These are phyloP conservation scores for Sphagnum magellanicum DNA, from an alignment of 228 moss, liverwort and hornwort species.

Conservation along the genomic window DNA sequence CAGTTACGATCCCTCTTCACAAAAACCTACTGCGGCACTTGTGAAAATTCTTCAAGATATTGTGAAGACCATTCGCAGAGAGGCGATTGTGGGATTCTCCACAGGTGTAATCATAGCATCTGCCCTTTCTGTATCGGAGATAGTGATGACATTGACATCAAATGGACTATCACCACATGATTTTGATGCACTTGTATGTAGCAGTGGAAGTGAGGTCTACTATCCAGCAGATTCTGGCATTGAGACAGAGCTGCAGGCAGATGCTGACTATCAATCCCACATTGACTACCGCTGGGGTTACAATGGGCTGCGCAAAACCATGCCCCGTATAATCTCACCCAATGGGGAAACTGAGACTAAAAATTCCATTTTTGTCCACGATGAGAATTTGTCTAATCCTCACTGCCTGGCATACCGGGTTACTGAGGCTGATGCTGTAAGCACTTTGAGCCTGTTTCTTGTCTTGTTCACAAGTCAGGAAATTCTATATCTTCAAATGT, in stretches of 20 bases:
- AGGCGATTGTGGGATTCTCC: slow-evolving; percentile 16
- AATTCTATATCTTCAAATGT: too few relatives aligned
- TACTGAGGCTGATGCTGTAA: slow-evolving; percentile 14
- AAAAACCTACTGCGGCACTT: slow-evolving; percentile 24
- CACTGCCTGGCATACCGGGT: slow-evolving; percentile 48
- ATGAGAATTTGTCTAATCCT: slow-evolving; percentile 24
- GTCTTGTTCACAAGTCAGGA: too few relatives aligned
- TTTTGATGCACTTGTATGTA: slow-evolving; percentile 69
- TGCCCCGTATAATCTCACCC: slow-evolving; percentile 11
- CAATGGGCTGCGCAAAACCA: slow-evolving; percentile 59
- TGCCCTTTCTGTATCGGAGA: slow-evolving; percentile 51
- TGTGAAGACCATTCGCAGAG: slow-evolving; percentile 32
- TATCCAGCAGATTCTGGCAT: slow-evolving; percentile 32
- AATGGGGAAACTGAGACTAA: neutral
- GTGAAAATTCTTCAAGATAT: slow-evolving; percentile 31
- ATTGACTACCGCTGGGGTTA: slow-evolving; percentile 73
- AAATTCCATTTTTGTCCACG: slow-evolving; percentile 22
- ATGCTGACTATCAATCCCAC: slow-evolving; percentile 55
- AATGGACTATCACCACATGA: slow-evolving; percentile 48
- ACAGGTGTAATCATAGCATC: slow-evolving; percentile 59
- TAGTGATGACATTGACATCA: slow-evolving; percentile 40
- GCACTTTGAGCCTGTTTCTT: neutral
- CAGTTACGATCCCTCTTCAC: slow-evolving; percentile 30
- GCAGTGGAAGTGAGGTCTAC: slow-evolving; percentile 74
- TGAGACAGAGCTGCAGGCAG: slow-evolving; percentile 31